phyloP scores from a whole-genome alignment of 495 filamentous ascomycete species.

The Delitschia confertaspora region DNA sequence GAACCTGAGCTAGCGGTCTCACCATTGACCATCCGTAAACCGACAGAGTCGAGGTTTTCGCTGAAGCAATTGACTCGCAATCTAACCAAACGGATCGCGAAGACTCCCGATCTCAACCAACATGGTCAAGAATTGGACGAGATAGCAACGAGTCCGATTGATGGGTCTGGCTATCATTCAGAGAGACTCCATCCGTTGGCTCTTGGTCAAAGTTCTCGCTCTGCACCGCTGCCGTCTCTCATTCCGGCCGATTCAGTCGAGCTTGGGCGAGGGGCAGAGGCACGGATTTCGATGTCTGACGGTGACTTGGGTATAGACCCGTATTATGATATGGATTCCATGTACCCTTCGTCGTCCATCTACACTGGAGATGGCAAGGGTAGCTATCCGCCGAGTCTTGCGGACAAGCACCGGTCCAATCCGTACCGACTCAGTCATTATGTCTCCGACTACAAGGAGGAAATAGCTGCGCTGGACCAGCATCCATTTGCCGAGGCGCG shows the following conservation, averaged over 20 bases:
- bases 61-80: conserved; percentile 7
- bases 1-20: conserved; percentile 1
- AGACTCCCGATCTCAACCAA: conserved; percentile 3
- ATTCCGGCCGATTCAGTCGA: conserved; percentile 5
- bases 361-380: conserved; percentile 9
- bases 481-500: too few species aligned
- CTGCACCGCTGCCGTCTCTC: conserved; percentile 9
- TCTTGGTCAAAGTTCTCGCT: too few species aligned
- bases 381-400: conserved; percentile 10
- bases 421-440: conserved; percentile 5
- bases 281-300: conserved; percentile 8
- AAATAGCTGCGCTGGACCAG: conserved; percentile 8
- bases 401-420: conserved; percentile 8
- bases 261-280: conserved; percentile 1
- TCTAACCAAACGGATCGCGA: conserved; percentile 7
- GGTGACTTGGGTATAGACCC: not conserved
- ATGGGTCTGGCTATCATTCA: too few species aligned
- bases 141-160: too few species aligned
- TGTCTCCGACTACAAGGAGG: not conserved
- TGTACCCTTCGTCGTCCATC: conserved; percentile 19
- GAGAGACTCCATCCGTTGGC: too few species aligned
- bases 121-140: too few species aligned
- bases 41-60: conserved; percentile 9
- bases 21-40: not conserved
- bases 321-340: conserved; percentile 21